phyloP scores from a whole-genome alignment of 2,329 filamentous ascomycete genomes.

The Colletotrichum gigasporum region DNA sequence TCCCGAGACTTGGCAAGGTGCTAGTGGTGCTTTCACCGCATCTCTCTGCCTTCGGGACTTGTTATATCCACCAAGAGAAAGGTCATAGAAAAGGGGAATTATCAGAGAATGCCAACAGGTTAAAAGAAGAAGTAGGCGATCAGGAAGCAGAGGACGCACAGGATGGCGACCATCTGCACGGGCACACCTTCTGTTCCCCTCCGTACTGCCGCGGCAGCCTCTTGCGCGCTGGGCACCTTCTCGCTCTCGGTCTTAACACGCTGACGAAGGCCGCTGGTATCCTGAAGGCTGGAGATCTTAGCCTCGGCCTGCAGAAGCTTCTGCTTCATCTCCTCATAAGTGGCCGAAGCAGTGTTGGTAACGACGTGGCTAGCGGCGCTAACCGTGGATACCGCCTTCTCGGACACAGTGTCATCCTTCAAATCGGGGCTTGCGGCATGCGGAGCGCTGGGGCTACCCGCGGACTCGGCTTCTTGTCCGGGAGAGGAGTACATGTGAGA shows the following conservation, averaged over 20 bases:
- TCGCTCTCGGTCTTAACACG: constrained; percentile 66
- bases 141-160: constrained; percentile 91
- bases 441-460: constrained; percentile 40
- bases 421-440: constrained; percentile 44
- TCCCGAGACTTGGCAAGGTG: not conserved
- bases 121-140: constrained; percentile 98
- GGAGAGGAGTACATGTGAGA: constrained; percentile 58
- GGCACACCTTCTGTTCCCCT: constrained; percentile 79
- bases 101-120: constrained; percentile 35
- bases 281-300: constrained; percentile 73
- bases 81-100: constrained; percentile 15
- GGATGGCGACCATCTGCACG: constrained; percentile 81
- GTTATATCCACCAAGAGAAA: constrained; percentile 17
- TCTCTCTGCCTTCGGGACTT: not conserved
- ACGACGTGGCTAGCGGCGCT: constrained; percentile 58
- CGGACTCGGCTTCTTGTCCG: constrained; percentile 39
- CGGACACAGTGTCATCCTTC: constrained; percentile 41
- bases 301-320: constrained; percentile 81
- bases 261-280: constrained; percentile 80
- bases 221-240: constrained; percentile 56
- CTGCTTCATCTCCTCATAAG: constrained; percentile 70
- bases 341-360: constrained; percentile 52
- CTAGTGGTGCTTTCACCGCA: not conserved
- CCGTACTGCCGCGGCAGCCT: constrained; percentile 63
- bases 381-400: constrained; percentile 42